A percentile compares a stretch with the other conserved stretches of the same genome.
phyloP scores from a whole-genome alignment of 2,329 filamentous ascomycete species.

The Ophiostoma triangulosporum region DNA sequence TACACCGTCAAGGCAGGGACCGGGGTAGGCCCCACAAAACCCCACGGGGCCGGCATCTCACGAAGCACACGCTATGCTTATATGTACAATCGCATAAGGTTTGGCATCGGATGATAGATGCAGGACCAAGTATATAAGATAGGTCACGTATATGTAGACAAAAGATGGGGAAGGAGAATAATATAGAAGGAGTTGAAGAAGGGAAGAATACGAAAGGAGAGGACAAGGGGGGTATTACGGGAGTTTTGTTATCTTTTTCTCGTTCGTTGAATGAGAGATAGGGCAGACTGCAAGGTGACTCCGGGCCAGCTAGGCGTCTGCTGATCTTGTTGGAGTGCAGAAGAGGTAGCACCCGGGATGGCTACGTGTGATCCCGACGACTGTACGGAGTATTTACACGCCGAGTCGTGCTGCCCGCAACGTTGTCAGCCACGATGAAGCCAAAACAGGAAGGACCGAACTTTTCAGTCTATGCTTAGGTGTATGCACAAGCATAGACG shows the following conservation, averaged over 20 bases:
- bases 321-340: neutral
- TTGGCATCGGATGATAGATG: too few relatives aligned
- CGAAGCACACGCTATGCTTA: too few relatives aligned
- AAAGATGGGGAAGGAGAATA: neutral
- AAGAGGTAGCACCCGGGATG: neutral
- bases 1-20: too few relatives aligned
- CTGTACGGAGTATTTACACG: too few relatives aligned
- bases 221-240: too few relatives aligned
- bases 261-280: neutral
- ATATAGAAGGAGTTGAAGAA: neutral
- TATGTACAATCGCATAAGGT: neutral
- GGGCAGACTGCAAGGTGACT: neutral
- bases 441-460: neutral
- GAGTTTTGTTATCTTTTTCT: neutral
- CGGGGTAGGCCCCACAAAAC: neutral
- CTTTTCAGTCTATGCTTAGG: neutral
- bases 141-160: too few relatives aligned
- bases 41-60: constrained; percentile 1
- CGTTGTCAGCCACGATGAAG: too few relatives aligned
- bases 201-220: neutral
- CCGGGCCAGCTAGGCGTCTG: neutral
- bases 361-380: too few relatives aligned
- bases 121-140: too few relatives aligned
- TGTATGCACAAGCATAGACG: neutral
- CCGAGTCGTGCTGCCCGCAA: too few relatives aligned